phyloP scores from a whole-genome alignment of 176 grass and related monocot genomes.

The Triticum turgidum region DNA sequence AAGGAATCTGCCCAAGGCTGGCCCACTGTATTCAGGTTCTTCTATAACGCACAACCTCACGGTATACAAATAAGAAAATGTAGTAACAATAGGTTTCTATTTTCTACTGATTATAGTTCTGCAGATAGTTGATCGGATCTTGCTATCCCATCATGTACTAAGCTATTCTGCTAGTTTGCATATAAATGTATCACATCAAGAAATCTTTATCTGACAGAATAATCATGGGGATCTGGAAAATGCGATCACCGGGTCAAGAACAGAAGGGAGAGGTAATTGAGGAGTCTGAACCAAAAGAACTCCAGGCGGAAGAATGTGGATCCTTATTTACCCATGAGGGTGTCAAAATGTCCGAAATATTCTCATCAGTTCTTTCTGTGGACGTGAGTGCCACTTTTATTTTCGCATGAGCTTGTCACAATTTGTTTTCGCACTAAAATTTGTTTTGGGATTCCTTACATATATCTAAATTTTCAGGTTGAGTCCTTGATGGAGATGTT shows the following conservation, averaged over 20 bases:
- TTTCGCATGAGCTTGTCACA: not conserved
- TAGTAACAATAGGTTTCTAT: not conserved
- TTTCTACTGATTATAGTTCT: not conserved
- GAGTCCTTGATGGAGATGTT: slow-evolving; percentile 89
- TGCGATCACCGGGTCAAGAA: slow-evolving; percentile 61
- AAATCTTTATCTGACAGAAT: slow-evolving; percentile 49
- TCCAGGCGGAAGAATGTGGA: slow-evolving; percentile 51
- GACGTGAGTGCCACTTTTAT: slow-evolving; percentile 50
- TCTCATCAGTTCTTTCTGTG: slow-evolving; percentile 63
- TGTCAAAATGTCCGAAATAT: slow-evolving; percentile 81
- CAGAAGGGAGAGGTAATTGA: slow-evolving; percentile 62
- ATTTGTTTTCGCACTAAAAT: not conserved
- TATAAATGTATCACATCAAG: not conserved
- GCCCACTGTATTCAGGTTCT: not conserved
- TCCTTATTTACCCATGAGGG: slow-evolving; percentile 77
- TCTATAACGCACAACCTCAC: not conserved
- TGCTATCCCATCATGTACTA: slow-evolving; percentile 1
- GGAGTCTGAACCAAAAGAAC: slow-evolving; percentile 59
- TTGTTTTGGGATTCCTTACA: not conserved
- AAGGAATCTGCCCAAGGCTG: not conserved
- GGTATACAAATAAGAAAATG: not conserved
- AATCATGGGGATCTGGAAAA: slow-evolving; percentile 86
- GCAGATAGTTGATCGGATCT: not conserved
- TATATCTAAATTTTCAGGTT: slow-evolving; percentile 35
- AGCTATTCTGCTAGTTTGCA: not conserved